Evolutionary conservation across 83 land plant genomes (phyloP).

Genomic region (Picea engelmannii): DNA sequence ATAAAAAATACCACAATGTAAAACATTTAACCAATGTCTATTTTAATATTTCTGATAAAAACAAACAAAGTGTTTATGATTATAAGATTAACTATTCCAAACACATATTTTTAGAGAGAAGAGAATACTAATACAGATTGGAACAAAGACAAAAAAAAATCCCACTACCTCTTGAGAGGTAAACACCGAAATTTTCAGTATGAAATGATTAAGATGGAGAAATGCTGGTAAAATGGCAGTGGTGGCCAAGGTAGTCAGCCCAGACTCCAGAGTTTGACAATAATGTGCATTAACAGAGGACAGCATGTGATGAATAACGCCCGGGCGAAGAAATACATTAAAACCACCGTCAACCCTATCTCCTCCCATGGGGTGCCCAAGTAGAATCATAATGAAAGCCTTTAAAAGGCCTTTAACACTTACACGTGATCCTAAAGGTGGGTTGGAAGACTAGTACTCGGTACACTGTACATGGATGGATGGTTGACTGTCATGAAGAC

Average conservation of each 20-base stretch:
- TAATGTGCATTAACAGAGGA: background rate
- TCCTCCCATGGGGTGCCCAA: background rate
- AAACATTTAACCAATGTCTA: no score
- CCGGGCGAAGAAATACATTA: background rate
- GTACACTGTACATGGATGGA: no score
- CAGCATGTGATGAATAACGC: background rate
- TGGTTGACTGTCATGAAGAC: conserved; percentile 2
- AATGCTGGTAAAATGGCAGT: background rate
- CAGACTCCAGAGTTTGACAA: background rate
- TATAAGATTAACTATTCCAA: no score
- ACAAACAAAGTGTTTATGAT: no score
- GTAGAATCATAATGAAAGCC: background rate
- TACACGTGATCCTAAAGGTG: conserved; percentile 10
- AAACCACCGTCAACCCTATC: conserved; percentile 1
- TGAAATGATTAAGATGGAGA: background rate
- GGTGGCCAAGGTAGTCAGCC: background rate
- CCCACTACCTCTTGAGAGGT: no score
- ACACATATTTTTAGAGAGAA: no score
- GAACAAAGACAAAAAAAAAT: no score
- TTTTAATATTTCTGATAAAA: no score
- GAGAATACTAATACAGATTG: no score
- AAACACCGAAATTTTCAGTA: background rate
- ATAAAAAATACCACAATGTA: no score
- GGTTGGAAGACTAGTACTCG: background rate
- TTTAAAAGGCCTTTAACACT: background rate